Percentiles rank a stretch among this genome's conserved stretches.
These are phyloP conservation scores for Zychaea mexicana DNA, from an alignment of 371 early-diverging fungal species.

Conservation along the genomic window DNA sequence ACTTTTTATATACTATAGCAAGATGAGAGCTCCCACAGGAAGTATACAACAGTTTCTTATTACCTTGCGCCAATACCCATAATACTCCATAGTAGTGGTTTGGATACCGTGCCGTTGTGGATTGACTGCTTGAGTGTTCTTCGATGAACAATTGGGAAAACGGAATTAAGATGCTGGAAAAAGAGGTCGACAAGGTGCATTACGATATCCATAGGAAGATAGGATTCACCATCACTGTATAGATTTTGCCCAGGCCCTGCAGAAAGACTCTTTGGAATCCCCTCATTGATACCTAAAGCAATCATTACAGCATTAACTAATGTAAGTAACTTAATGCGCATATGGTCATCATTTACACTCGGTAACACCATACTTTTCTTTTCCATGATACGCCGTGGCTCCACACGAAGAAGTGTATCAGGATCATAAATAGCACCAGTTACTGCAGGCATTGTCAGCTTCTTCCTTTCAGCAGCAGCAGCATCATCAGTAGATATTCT, in stretches of 20 bases:
- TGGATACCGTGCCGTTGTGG: conserved; percentile 33
- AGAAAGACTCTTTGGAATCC: not conserved
- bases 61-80: conserved; percentile 54
- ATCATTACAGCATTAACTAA: too few species aligned
- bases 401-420: not conserved
- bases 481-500: conserved; percentile 32
- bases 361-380: not conserved
- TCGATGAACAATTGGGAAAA: conserved; percentile 60
- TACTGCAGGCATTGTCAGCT: not conserved
- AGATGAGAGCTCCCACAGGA: too few species aligned
- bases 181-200: conserved; percentile 61
- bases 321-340: too few species aligned
- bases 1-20: too few species aligned
- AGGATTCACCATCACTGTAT: not conserved
- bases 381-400: not conserved
- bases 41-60: too few species aligned
- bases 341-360: too few species aligned
- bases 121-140: conserved; percentile 33
- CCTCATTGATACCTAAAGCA: not conserved
- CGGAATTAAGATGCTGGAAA: conserved; percentile 57
- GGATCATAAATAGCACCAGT: not conserved
- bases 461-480: not conserved
- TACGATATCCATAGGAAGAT: conserved; percentile 50
- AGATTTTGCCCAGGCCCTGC: not conserved
- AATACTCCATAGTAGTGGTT: conserved; percentile 45